phyloP scores from a whole-genome alignment of 306 rosid species.

The Echinosophora koreensis region DNA sequence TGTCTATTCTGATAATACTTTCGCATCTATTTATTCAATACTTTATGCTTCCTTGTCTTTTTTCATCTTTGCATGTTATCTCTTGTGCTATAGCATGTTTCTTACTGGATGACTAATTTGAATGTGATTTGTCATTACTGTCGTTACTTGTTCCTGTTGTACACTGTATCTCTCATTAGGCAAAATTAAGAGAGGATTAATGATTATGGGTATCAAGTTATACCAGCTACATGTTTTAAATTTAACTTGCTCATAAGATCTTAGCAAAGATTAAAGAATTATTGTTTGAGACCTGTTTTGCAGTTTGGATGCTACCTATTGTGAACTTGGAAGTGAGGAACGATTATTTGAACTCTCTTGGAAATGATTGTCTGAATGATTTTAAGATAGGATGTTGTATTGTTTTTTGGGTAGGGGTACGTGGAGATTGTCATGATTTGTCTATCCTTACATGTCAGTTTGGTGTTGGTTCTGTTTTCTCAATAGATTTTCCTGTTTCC shows the following conservation, averaged over 20 bases:
- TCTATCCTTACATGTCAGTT: neutral
- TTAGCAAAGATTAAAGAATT: neutral
- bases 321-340: neutral
- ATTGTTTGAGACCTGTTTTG: neutral
- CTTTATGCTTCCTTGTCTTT: neutral
- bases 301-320: neutral
- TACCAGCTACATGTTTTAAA: neutral
- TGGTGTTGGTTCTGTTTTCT: neutral
- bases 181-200: neutral
- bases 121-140: slow-evolving; percentile 23
- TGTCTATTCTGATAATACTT: neutral
- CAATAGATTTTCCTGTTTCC: neutral
- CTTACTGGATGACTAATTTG: neutral
- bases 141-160: neutral
- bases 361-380: neutral
- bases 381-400: neutral
- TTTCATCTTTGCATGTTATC: neutral
- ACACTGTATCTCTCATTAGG: neutral
- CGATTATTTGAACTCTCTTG: neutral
- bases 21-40: slow-evolving; percentile 9
- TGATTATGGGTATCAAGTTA: neutral
- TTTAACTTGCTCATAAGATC: neutral
- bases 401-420: neutral
- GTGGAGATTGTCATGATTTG: neutral
- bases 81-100: slow-evolving; percentile 1